These are phyloP conservation scores for Nigrospora osmanthi DNA, from an alignment of 2,329 filamentous ascomycete species.

Conservation along the genomic window DNA sequence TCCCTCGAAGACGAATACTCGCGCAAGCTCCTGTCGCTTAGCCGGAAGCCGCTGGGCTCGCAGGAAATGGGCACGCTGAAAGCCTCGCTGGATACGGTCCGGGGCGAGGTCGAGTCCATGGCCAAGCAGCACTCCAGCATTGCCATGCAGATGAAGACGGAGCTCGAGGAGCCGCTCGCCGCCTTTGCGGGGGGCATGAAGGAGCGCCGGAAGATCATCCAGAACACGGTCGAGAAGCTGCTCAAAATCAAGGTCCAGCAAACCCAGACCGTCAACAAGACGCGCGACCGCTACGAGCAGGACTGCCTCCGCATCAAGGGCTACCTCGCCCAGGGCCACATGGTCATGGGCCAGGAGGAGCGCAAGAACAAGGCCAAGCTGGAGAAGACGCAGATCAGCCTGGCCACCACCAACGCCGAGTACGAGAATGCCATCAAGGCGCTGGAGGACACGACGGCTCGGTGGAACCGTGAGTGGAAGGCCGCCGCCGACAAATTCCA, in stretches of 20 bases:
- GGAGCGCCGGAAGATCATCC: conserved; percentile 92
- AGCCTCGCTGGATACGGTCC: conserved; percentile 76
- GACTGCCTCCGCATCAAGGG: conserved; percentile 98
- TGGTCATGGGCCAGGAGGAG: conserved; percentile 99
- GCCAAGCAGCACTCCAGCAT: conserved; percentile 88
- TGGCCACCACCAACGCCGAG: conserved; percentile 83
- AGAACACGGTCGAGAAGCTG: conserved; percentile 87
- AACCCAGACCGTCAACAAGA: conserved; percentile 87
- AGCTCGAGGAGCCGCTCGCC: conserved; percentile 85
- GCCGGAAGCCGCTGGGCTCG: conserved; percentile 82
- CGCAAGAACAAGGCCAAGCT: conserved; percentile 98
- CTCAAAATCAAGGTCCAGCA: conserved; percentile 91
- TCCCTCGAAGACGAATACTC: conserved; percentile 96
- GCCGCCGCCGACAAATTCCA: conserved; percentile 97
- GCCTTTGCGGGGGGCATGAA: conserved; percentile 95
- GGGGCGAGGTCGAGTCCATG: conserved; percentile 86
- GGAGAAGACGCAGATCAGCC: conserved; percentile 95
- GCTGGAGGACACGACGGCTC: conserved; percentile 85
- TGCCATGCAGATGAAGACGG: conserved; percentile 88
- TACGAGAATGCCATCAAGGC: conserved; percentile 91
- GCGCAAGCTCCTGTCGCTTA: conserved; percentile 77
- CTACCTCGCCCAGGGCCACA: conserved; percentile 95
- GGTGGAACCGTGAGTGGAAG: conserved; percentile 99
- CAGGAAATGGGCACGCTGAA: conserved; percentile 79
- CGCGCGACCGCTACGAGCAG: conserved; percentile 90